Conservation (phyloP, 805 yeast species). For the Lipomyces chichibuensis region DNA sequence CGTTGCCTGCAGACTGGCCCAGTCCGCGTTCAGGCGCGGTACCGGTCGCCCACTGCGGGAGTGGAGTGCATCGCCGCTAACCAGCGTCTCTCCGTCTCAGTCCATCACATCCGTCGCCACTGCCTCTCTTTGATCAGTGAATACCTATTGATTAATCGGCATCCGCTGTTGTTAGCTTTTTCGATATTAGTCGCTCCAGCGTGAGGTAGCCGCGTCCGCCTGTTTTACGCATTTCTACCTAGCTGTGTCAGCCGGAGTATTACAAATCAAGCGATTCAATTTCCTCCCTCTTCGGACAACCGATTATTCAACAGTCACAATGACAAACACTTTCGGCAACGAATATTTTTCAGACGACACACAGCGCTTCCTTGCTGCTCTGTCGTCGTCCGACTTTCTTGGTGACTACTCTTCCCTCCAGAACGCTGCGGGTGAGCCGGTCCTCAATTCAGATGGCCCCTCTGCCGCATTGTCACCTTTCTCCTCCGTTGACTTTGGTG, state of each 20-base stretch:
- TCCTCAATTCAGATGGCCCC: not conserved
- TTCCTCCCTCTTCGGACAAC: not conserved
- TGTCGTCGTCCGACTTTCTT: constrained; percentile 33
- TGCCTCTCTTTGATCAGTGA: not conserved
- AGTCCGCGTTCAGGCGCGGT: not conserved
- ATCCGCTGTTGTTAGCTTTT: not conserved
- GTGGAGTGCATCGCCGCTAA: not conserved
- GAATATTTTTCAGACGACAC: constrained; percentile 29
- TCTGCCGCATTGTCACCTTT: not conserved
- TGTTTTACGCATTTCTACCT: not conserved
- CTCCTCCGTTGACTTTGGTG: not conserved
- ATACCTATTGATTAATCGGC: not conserved
- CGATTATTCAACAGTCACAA: not conserved
- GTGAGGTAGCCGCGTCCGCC: not conserved
- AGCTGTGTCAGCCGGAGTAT: not conserved
- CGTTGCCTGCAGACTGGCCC: not conserved
- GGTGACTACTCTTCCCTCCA: constrained; percentile 23
- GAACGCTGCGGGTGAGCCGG: not conserved
- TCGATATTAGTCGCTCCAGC: no score
- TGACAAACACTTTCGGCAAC: not conserved
- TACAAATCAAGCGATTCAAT: not conserved
- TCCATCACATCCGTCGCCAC: not conserved
- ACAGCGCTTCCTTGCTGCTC: constrained; percentile 31
- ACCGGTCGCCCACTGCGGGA: not conserved
- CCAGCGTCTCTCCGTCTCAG: not conserved